phyloP scores from a whole-genome alignment of 192 early-diverging fungal genomes.

The Backusella morwellensis region DNA sequence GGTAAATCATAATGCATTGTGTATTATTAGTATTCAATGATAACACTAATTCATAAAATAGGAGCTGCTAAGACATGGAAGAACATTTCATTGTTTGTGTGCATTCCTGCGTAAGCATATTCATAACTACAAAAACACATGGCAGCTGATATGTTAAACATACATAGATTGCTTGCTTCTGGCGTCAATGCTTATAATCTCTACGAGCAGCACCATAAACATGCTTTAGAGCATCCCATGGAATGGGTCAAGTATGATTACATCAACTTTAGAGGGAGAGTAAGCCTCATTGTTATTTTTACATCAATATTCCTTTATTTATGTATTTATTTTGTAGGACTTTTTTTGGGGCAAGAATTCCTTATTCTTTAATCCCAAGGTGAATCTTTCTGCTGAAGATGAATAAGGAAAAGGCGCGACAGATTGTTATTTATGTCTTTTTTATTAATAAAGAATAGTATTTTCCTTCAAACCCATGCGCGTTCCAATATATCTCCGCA shows the following conservation, averaged over 20 bases:
- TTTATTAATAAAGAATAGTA: not conserved
- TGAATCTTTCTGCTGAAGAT: slow-evolving; percentile 26
- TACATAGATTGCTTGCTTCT: slow-evolving; percentile 26
- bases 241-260: slow-evolving; percentile 34
- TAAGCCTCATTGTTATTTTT: slow-evolving; percentile 24
- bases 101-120: slow-evolving; percentile 37
- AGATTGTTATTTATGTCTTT: not conserved
- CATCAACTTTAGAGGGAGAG: slow-evolving; percentile 60
- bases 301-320: not conserved
- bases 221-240: slow-evolving; percentile 26
- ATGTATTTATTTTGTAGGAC: slow-evolving; percentile 9
- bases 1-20: slow-evolving; percentile 6
- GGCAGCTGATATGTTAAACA: not conserved
- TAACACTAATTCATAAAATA: not conserved
- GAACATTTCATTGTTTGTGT: slow-evolving; percentile 36
- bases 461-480: not conserved
- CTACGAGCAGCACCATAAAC: slow-evolving; percentile 24
- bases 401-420: not conserved
- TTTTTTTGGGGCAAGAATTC: slow-evolving; percentile 34
- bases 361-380: slow-evolving; percentile 28
- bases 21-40: not conserved
- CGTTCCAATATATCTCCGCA: not conserved
- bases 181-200: slow-evolving; percentile 37
- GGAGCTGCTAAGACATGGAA: slow-evolving; percentile 33
- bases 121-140: not conserved